These are phyloP conservation scores for Diplotaxis tenuifolia DNA, from an alignment of 345 rosid genomes.

Conservation along the genomic window DNA sequence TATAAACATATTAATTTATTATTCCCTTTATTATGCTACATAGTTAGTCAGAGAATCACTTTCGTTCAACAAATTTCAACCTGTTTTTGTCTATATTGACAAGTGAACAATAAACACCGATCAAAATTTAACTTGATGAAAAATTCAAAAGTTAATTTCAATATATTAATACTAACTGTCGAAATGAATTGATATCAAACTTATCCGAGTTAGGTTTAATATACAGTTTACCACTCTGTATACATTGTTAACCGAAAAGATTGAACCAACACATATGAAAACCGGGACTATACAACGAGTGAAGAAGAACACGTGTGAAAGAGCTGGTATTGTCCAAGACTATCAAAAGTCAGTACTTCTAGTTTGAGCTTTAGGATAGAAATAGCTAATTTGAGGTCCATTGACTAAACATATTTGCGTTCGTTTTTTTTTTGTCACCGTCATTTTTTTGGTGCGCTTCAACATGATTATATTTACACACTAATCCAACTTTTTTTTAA, in stretches of 20 bases:
- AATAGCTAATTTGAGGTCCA: too few relatives aligned
- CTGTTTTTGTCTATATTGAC: not conserved
- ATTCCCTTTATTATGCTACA: not conserved
- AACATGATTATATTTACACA: too few relatives aligned
- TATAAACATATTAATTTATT: slow-evolving; percentile 10
- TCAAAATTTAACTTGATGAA: not conserved
- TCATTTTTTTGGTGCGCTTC: too few relatives aligned
- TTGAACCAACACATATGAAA: not conserved
- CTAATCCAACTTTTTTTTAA: too few relatives aligned
- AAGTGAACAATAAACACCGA: not conserved
- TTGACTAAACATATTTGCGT: too few relatives aligned
- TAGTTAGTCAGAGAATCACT: slow-evolving; percentile 19
- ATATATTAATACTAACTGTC: not conserved
- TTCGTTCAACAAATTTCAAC: slow-evolving; percentile 29
- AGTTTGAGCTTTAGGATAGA: too few relatives aligned
- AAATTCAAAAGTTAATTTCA: not conserved
- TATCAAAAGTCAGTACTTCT: too few relatives aligned
- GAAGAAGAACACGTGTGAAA: not conserved
- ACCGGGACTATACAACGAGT: not conserved
- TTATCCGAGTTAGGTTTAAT: not conserved
- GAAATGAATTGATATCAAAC: not conserved
- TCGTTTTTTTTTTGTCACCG: too few relatives aligned
- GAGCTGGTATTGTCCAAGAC: too few relatives aligned
- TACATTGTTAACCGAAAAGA: not conserved
- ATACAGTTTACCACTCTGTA: not conserved